phyloP scores from a whole-genome alignment of 108 stramenopile genomes.

The Aurantiochytrium sp. region DNA sequence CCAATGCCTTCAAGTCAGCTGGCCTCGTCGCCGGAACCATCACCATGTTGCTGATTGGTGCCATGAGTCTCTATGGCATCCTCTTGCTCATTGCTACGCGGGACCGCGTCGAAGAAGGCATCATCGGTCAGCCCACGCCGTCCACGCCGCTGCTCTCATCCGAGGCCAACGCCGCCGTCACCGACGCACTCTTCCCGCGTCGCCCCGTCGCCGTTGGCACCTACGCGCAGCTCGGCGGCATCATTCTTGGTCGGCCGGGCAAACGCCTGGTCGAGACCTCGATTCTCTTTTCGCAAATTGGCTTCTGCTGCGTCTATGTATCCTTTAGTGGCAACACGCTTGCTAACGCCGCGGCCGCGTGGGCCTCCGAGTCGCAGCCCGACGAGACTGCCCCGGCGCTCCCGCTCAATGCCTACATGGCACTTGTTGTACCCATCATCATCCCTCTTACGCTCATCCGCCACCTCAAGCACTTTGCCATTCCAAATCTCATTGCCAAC shows the following conservation, averaged over 20 bases:
- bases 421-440: neutral
- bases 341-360: neutral
- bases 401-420: conserved; percentile 1
- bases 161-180: neutral
- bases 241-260: neutral
- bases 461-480: conserved; percentile 11
- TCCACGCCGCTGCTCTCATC: neutral
- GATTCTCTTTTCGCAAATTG: neutral
- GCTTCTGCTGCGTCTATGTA: conserved; percentile 14
- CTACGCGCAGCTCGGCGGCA: neutral
- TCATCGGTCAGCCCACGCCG: neutral
- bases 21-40: neutral
- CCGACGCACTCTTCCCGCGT: neutral
- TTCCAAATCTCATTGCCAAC: neutral
- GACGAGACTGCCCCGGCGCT: neutral
- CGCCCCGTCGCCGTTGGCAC: neutral
- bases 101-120: neutral
- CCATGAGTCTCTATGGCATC: conserved; percentile 3
- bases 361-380: neutral
- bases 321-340: neutral
- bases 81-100: neutral
- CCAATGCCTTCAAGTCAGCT: neutral
- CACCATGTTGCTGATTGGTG: neutral
- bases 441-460: conserved; percentile 10
- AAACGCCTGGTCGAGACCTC: neutral